Evolutionary conservation across 306 rosid genomes (phyloP).

Genomic region (Senna tora): DNA sequence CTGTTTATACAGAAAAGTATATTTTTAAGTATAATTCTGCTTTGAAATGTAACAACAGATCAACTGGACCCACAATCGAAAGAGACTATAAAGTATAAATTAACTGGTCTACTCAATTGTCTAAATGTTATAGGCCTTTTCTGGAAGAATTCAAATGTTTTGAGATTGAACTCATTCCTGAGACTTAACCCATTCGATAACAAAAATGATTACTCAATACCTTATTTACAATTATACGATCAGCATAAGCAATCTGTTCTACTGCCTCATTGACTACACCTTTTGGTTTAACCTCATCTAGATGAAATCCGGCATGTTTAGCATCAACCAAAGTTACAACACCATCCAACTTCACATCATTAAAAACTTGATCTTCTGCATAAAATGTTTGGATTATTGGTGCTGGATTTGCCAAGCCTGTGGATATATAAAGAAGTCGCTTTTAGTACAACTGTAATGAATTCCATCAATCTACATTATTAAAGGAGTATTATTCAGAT

Average conservation of each 20-base stretch:
- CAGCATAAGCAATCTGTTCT: slow-evolving; percentile 96
- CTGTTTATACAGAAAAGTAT: background rate
- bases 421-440: slow-evolving; percentile 20
- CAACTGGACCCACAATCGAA: background rate
- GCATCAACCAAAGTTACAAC: slow-evolving; percentile 98
- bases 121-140: background rate
- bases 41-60: slow-evolving; percentile 2
- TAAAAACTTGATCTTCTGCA: slow-evolving; percentile 80
- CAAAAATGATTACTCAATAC: slow-evolving; percentile 39
- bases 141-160: slow-evolving; percentile 24
- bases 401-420: slow-evolving; percentile 97
- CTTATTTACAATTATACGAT: slow-evolving; percentile 94
- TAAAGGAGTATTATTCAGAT: background rate
- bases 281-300: slow-evolving; percentile 89
- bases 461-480: background rate
- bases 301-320: slow-evolving; percentile 76
- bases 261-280: slow-evolving; percentile 89
- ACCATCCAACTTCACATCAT: slow-evolving; percentile 92
- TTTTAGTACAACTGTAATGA: background rate
- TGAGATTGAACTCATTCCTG: slow-evolving; percentile 15
- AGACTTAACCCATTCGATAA: background rate
- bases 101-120: background rate
- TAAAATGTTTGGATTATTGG: slow-evolving; percentile 97
- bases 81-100: background rate
- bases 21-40: slow-evolving; percentile 1